Conservation (phyloP, 78 protist genomes). For the Monosiga brevicollis region DNA sequence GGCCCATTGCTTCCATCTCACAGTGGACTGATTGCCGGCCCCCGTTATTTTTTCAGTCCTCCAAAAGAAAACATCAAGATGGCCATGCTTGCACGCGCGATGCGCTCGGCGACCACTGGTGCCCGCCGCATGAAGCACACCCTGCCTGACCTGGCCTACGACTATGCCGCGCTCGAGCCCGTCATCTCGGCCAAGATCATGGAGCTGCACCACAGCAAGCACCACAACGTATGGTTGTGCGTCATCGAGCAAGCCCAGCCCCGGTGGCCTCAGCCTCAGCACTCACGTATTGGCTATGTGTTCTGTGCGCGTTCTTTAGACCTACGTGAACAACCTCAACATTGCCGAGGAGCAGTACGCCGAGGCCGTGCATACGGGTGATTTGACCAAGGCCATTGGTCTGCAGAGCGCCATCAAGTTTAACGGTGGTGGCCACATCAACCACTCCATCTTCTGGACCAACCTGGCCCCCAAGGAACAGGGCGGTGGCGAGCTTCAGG, state of each 20-base stretch:
- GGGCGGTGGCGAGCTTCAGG: constrained; percentile 60
- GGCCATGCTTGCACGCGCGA: constrained; percentile 3
- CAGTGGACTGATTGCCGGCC: no score
- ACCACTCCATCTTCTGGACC: constrained; percentile 87
- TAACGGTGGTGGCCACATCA: constrained; percentile 91
- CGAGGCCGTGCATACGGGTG: constrained; percentile 4
- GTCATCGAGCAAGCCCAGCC: no score
- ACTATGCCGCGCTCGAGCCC: constrained; percentile 74
- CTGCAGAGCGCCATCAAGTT: constrained; percentile 73
- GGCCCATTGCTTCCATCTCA: no score
- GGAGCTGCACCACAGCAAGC: constrained; percentile 64
- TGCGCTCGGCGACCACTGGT: not conserved
- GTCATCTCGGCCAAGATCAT: constrained; percentile 46
- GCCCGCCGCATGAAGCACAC: constrained; percentile 21
- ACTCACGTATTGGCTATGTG: constrained; percentile 21
- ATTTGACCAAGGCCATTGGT: constrained; percentile 42
- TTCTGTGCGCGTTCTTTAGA: not conserved
- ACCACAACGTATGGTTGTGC: constrained; percentile 44
- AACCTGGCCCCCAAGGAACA: constrained; percentile 65
- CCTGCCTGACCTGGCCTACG: constrained; percentile 79
- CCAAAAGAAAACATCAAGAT: no score
- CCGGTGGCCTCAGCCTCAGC: no score
- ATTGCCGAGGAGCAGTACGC: constrained; percentile 49
- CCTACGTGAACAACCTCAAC: constrained; percentile 75
- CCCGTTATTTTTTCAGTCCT: no score